Evolutionary conservation across 768 basidiomycete genomes (phyloP).

Genomic region (Kwoniella mangroviensis): DNA sequence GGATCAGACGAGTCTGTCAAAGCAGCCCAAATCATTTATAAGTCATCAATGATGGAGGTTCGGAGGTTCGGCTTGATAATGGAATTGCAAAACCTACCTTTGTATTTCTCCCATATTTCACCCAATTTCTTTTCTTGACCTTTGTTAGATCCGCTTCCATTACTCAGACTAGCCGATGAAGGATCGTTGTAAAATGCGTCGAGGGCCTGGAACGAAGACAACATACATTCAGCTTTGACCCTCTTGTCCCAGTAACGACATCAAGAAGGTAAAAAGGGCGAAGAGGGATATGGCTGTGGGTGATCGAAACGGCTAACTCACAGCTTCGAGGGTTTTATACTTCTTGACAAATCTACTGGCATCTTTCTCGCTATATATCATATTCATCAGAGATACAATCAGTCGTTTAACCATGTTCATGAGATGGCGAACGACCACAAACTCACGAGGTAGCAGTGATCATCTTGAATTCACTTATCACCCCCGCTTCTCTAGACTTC

Average conservation of each 20-base stretch:
- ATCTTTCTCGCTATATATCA: conserved; percentile 37
- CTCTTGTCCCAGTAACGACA: no score
- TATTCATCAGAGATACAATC: no score
- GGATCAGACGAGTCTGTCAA: conserved; percentile 40
- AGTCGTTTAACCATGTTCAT: no score
- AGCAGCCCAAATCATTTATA: not conserved
- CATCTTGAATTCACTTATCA: conserved; percentile 38
- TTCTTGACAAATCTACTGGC: conserved; percentile 53
- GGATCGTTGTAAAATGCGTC: conserved; percentile 54
- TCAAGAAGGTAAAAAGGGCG: not conserved
- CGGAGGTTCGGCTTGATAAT: no score
- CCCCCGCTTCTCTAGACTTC: conserved; percentile 14
- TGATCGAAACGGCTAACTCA: conserved; percentile 21
- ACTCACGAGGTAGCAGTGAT: conserved; percentile 55
- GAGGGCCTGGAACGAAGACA: conserved; percentile 41
- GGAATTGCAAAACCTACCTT: conserved; percentile 40
- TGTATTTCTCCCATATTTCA: conserved; percentile 56
- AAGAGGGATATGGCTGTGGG: not conserved
- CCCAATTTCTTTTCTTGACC: conserved; percentile 54
- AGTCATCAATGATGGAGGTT: no score
- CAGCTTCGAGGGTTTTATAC: conserved; percentile 52
- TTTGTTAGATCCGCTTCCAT: conserved; percentile 29
- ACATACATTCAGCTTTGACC: not conserved
- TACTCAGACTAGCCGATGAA: conserved; percentile 29
- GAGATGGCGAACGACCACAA: not conserved